Evolutionary conservation across 1,139 yeast species (phyloP), one percentile per base, ranked within the genome.

Genomic region (Suhomyces maxii): DNA sequence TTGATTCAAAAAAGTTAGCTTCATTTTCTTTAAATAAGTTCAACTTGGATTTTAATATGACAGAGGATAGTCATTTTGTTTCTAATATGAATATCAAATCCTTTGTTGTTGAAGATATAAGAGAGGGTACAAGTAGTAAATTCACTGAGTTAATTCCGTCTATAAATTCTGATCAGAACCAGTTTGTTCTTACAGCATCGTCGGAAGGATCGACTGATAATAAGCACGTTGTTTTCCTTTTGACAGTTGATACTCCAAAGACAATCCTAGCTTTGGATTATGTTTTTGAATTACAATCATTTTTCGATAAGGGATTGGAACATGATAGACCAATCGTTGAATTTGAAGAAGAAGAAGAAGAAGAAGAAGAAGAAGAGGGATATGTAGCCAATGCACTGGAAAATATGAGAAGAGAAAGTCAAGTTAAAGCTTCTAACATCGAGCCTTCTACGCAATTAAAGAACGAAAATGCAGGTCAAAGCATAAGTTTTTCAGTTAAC

Each of bases 201-300:
- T 68, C 83, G 0, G 75, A 71, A 26, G 76, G 79, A 2, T 64
- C 68, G 0, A 60, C 67, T 0, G 69, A 68, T 0, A 69, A 67
- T 13, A 73, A 75, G 47, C 67, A 76, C 35, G 71, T 80, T 6
- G 79, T 84, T 36, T 58, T 70, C 0, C 75, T 85, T 58, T 64
- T 88, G 9, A 82, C 89, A 0, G 78, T 91, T 10, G 96, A 90
- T 53, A 86, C 85, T 52, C 97, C 98, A 0, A 81, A 78, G 49
- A 77, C 87, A 14, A 84, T 93, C 42, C 65, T 93, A 41, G 97
- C 97, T 0, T 69, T 93, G 53, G 99, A 91, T 58, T 91, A 89
- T 61, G 60, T 93, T 37, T 80, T 90, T 66, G 91, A 93, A 1
- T 61, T 93, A 53, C 88, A 88, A 56, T 67, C 77, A 0, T 88